These are phyloP conservation scores for Amanita thiersii DNA, from an alignment of 768 basidiomycete genomes.

Conservation along the genomic window DNA sequence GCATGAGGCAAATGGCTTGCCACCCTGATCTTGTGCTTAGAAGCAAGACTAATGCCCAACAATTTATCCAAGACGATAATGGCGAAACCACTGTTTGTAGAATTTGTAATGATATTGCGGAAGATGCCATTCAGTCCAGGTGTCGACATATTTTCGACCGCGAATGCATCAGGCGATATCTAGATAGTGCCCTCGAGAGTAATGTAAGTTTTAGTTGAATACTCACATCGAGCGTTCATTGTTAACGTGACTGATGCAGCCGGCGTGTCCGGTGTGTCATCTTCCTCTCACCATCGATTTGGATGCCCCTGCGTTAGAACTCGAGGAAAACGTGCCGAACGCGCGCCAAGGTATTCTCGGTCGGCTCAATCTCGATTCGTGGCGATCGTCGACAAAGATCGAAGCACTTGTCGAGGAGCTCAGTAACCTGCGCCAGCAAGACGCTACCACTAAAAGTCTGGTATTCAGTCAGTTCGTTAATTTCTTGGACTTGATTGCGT, in stretches of 20 bases:
- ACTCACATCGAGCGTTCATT: slow-evolving; percentile 1
- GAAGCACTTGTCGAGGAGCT: slow-evolving; percentile 95
- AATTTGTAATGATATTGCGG: slow-evolving; percentile 93
- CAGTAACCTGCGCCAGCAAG: slow-evolving; percentile 71
- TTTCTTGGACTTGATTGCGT: slow-evolving; percentile 90
- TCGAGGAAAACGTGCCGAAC: slow-evolving; percentile 47
- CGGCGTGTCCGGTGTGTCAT: slow-evolving; percentile 93
- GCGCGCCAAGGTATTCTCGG: slow-evolving; percentile 89
- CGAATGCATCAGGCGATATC: slow-evolving; percentile 91
- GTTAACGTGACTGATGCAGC: slow-evolving; percentile 32
- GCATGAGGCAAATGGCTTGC: slow-evolving; percentile 94
- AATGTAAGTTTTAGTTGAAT: slow-evolving; percentile 32
- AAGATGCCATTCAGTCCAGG: slow-evolving; percentile 92
- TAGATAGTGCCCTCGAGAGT: slow-evolving; percentile 64
- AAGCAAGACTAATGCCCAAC: slow-evolving; percentile 68
- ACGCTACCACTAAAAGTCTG: slow-evolving; percentile 90
- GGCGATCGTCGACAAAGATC: slow-evolving; percentile 96
- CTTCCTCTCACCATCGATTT: slow-evolving; percentile 88
- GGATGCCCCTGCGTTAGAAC: slow-evolving; percentile 87
- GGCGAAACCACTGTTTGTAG: slow-evolving; percentile 84
- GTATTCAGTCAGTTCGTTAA: slow-evolving; percentile 97
- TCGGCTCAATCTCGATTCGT: slow-evolving; percentile 78
- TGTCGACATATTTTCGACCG: slow-evolving; percentile 95
- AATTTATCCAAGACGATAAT: slow-evolving; percentile 48
- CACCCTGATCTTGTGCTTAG: slow-evolving; percentile 91